Evolutionary conservation across 129 eudicot species (phyloP).

Genomic region (Lactuca sativa): DNA sequence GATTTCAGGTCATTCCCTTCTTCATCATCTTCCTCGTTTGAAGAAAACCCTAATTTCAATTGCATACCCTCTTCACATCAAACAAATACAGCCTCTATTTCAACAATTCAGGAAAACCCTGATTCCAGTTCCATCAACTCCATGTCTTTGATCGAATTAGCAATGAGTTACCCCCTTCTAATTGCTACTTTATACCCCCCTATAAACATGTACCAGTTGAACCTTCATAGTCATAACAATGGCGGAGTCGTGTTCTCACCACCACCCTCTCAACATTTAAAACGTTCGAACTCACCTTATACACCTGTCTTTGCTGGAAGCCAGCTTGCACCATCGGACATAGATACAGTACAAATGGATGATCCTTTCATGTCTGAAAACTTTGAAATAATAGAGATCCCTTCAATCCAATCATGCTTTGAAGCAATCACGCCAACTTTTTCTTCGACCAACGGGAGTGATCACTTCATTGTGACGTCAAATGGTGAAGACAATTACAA

Average conservation of each 20-base stretch:
- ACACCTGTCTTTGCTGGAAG: background rate
- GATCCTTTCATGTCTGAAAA: conserved; percentile 2
- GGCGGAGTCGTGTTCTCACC: background rate
- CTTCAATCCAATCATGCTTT: conserved; percentile 52
- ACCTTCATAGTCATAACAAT: background rate
- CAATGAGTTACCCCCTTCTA: too few relatives aligned
- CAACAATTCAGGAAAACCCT: too few relatives aligned
- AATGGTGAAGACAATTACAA: conserved; percentile 21
- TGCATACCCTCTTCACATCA: too few relatives aligned
- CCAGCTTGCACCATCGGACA: background rate
- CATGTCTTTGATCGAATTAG: background rate
- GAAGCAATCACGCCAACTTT: conserved; percentile 3
- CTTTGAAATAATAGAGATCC: conserved; percentile 37
- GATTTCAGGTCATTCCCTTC: too few relatives aligned
- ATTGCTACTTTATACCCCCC: too few relatives aligned
- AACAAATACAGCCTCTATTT: too few relatives aligned
- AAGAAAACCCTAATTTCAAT: too few relatives aligned
- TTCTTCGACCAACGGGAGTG: conserved; percentile 2
- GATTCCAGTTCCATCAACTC: too few relatives aligned
- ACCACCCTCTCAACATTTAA: background rate
- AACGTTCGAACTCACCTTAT: background rate
- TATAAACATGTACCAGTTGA: background rate
- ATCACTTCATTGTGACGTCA: conserved; percentile 15
- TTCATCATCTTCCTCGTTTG: too few relatives aligned
- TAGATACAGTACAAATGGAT: background rate